Evolutionary conservation across 73 alveolate species (phyloP).

Genomic region (Paramecium caudatum): DNA sequence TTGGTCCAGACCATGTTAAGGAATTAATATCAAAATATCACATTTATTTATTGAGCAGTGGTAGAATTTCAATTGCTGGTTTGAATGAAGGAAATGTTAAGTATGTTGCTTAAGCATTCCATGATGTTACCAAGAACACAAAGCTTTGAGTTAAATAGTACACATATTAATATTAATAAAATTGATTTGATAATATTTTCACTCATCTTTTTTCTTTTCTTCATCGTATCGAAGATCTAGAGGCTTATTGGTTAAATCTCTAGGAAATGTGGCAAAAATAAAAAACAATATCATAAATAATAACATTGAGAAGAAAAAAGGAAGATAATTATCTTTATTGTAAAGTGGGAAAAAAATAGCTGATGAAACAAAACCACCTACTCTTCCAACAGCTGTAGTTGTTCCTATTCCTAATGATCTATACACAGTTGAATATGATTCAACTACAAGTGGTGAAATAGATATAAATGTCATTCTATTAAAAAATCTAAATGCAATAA

Average conservation of each 20-base stretch:
- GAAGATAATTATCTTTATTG: slow-evolving; percentile 49
- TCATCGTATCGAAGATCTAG: slow-evolving; percentile 1
- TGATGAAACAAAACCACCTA: slow-evolving; percentile 67
- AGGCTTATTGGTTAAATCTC: slow-evolving; percentile 23
- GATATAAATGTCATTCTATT: slow-evolving; percentile 64
- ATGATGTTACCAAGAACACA: slow-evolving; percentile 72
- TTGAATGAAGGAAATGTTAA: slow-evolving; percentile 88
- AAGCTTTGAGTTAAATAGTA: slow-evolving; percentile 73
- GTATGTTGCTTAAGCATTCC: slow-evolving; percentile 88
- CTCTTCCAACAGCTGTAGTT: slow-evolving; percentile 64
- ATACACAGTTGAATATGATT: slow-evolving; percentile 72
- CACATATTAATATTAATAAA: too few species aligned
- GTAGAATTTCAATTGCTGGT: slow-evolving; percentile 92
- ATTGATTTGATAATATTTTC: too few species aligned
- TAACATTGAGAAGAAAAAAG: slow-evolving; percentile 43
- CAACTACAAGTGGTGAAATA: slow-evolving; percentile 62
- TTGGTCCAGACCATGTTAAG: slow-evolving; percentile 84
- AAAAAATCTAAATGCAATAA: slow-evolving; percentile 64
- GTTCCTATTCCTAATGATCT: slow-evolving; percentile 74
- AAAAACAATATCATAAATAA: neutral
- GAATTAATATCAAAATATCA: slow-evolving; percentile 84
- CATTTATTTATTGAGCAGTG: slow-evolving; percentile 84
- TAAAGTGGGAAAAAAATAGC: slow-evolving; percentile 56
- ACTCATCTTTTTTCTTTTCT: too few species aligned
- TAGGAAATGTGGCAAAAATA: slow-evolving; percentile 31